Percentiles rank a stretch among this genome's conserved stretches.
phyloP scores from a whole-genome alignment of 2,329 filamentous ascomycete species.

The Teratosphaeriaceae sp. region DNA sequence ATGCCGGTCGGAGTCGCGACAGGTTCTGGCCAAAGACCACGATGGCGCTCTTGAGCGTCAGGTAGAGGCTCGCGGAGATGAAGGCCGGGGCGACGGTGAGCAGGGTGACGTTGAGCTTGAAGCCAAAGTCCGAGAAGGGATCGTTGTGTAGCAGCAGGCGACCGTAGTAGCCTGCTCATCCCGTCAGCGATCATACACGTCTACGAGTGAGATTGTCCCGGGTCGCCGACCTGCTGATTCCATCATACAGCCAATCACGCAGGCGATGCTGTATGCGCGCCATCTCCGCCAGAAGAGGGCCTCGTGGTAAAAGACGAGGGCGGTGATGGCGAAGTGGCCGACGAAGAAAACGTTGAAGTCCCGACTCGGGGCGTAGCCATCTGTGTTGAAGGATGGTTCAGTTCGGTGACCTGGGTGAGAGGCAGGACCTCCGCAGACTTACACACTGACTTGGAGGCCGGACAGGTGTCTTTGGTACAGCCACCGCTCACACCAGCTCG shows the following conservation, averaged over 20 bases:
- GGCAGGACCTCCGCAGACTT: too few species aligned
- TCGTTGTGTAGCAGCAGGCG: slow-evolving; percentile 37
- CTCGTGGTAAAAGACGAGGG: slow-evolving; percentile 28
- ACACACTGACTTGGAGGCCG: slow-evolving; percentile 18
- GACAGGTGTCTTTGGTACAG: slow-evolving; percentile 25
- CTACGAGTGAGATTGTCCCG: slow-evolving; percentile 30
- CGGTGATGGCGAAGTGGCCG: slow-evolving; percentile 28
- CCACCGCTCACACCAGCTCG: slow-evolving; percentile 19
- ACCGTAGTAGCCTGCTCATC: slow-evolving; percentile 38
- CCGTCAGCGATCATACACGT: slow-evolving; percentile 38
- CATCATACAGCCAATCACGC: slow-evolving; percentile 30
- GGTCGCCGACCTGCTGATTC: neutral
- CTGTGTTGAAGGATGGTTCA: too few species aligned
- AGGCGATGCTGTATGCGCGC: too few species aligned
- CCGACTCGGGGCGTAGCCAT: slow-evolving; percentile 32
- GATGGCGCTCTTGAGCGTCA: slow-evolving; percentile 26
- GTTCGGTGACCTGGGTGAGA: too few species aligned
- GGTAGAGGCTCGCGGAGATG: slow-evolving; percentile 40
- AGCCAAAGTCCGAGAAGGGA: slow-evolving; percentile 37
- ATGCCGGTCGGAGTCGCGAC: slow-evolving; percentile 19
- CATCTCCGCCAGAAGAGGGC: too few species aligned
- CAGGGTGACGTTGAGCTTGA: slow-evolving; percentile 39
- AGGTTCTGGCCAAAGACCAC: slow-evolving; percentile 33
- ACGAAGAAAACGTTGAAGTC: slow-evolving; percentile 36
- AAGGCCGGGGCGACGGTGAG: slow-evolving; percentile 41